Evolutionary conservation across 345 rosid species (phyloP).

Genomic region (Turritis glabra): DNA sequence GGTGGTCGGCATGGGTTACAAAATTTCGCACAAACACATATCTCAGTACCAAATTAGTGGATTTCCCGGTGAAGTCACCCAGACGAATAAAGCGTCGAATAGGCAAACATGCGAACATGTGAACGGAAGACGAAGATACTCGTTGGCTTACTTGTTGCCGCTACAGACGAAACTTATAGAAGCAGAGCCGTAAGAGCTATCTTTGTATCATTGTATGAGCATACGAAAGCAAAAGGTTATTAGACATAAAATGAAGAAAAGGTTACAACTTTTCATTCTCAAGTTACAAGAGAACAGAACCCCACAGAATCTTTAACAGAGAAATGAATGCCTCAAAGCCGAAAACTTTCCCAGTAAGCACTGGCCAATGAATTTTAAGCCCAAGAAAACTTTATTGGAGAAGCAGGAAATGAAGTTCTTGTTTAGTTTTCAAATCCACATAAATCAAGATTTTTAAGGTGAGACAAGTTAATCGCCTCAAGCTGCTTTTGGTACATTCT

Average conservation of each 20-base stretch:
- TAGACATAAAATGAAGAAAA: slow-evolving; percentile 18
- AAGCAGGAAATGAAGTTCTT: slow-evolving; percentile 25
- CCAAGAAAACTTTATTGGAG: slow-evolving; percentile 30
- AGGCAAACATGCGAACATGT: slow-evolving; percentile 28
- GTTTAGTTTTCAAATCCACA: slow-evolving; percentile 20
- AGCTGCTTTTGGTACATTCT: slow-evolving; percentile 50
- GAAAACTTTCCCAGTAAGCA: slow-evolving; percentile 12
- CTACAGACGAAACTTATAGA: background rate
- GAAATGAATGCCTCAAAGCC: slow-evolving; percentile 22
- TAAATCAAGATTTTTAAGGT: slow-evolving; percentile 15
- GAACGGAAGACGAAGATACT: slow-evolving; percentile 1
- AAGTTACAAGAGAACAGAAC: slow-evolving; percentile 23
- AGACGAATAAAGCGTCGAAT: slow-evolving; percentile 7
- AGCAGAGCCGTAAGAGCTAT: background rate
- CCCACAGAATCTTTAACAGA: slow-evolving; percentile 19
- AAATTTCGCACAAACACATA: background rate
- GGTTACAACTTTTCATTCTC: slow-evolving; percentile 23
- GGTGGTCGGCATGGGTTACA: slow-evolving; percentile 13
- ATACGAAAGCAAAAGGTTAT: slow-evolving; percentile 2
- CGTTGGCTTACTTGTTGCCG: slow-evolving; percentile 1
- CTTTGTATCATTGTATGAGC: background rate
- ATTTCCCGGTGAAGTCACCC: background rate
- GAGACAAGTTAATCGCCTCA: slow-evolving; percentile 1
- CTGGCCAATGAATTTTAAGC: slow-evolving; percentile 5
- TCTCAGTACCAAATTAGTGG: background rate